Conservation (phyloP, 2,329 filamentous ascomycete genomes). For the Fusarium scirpi region DNA sequence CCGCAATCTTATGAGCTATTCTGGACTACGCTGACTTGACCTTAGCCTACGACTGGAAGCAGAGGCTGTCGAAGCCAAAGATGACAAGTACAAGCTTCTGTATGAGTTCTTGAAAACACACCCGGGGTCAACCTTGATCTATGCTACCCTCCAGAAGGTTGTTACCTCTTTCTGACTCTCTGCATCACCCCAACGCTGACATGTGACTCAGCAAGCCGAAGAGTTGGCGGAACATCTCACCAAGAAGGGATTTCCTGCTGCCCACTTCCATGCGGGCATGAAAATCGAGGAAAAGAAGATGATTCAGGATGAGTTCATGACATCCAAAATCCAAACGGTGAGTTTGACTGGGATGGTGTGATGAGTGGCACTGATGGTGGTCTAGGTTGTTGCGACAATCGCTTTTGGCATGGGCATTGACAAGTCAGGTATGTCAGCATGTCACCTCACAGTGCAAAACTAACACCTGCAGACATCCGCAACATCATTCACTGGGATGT, state of each 20-base stretch:
- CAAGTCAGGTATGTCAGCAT: slow-evolving; percentile 53
- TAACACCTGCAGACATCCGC: slow-evolving; percentile 57
- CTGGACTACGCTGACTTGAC: background rate
- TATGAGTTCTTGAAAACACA: slow-evolving; percentile 62
- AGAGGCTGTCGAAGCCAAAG: slow-evolving; percentile 55
- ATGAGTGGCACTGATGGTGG: background rate
- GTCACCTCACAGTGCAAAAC: background rate
- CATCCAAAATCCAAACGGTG: slow-evolving; percentile 54
- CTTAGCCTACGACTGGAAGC: slow-evolving; percentile 64
- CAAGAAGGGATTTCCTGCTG: slow-evolving; percentile 55
- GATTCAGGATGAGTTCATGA: slow-evolving; percentile 66
- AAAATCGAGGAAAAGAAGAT: slow-evolving; percentile 57
- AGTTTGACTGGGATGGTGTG: background rate
- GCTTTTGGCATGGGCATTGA: slow-evolving; percentile 72
- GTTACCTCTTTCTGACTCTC: background rate
- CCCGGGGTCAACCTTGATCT: slow-evolving; percentile 69
- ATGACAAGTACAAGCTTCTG: slow-evolving; percentile 60
- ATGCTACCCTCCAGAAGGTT: slow-evolving; percentile 68
- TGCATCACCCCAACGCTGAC: slow-evolving; percentile 6
- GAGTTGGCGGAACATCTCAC: slow-evolving; percentile 54
- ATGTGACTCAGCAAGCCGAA: slow-evolving; percentile 56
- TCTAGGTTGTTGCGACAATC: slow-evolving; percentile 60
- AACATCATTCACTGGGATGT: slow-evolving; percentile 67
- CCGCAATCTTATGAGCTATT: rapidly evolving
- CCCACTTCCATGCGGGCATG: slow-evolving; percentile 65